These are phyloP conservation scores for Rutstroemia sp. DNA, from an alignment of 2,329 filamentous ascomycete species.

Conservation along the genomic window DNA sequence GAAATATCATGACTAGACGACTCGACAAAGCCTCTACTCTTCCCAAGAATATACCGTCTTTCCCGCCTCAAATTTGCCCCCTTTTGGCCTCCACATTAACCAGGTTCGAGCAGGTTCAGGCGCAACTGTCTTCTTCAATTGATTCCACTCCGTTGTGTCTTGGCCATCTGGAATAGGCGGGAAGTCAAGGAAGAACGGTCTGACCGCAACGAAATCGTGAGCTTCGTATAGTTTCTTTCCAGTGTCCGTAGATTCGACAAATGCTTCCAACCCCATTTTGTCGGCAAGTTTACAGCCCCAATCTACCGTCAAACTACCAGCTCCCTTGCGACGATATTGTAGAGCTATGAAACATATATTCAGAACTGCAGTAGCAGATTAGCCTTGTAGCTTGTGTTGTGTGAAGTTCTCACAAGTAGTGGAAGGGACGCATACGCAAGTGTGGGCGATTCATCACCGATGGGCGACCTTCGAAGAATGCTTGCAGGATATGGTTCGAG, in stretches of 20 bases:
- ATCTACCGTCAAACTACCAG: neutral
- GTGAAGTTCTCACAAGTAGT: neutral
- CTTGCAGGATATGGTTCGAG: neutral
- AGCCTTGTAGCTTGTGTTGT: neutral
- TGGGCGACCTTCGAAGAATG: neutral
- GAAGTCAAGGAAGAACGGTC: neutral
- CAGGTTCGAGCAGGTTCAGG: neutral
- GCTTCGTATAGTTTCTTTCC: neutral
- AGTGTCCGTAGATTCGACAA: neutral
- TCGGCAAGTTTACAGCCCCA: neutral
- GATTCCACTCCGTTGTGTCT: neutral
- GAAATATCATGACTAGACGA: too few relatives aligned
- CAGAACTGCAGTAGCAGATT: neutral
- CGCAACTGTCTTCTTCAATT: neutral
- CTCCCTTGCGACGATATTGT: neutral
- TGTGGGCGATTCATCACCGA: neutral
- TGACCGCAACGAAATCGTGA: neutral
- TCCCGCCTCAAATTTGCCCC: neutral
- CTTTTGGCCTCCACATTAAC: neutral
- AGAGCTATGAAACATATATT: neutral
- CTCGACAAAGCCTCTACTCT: neutral
- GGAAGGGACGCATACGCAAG: neutral
- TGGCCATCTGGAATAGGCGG: neutral
- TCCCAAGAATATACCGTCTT: neutral
- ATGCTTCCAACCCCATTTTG: neutral